Evolutionary conservation across 2,329 filamentous ascomycete genomes (phyloP).

Genomic region (Tolypocladium endophyticum): DNA sequence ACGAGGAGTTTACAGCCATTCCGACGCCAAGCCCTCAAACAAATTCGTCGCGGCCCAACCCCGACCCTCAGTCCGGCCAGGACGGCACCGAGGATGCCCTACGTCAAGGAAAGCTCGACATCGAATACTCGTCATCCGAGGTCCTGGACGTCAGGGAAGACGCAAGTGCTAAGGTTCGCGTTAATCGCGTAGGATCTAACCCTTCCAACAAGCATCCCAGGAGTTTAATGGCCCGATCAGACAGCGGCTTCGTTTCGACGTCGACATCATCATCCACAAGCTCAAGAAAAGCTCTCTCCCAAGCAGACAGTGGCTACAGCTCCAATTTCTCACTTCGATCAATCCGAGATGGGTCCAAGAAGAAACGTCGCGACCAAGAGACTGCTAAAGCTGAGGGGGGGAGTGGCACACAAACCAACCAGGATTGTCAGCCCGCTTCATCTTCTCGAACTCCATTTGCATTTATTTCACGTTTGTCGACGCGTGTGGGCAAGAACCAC

Average conservation of each 20-base stretch:
- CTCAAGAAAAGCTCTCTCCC: constrained; percentile 35
- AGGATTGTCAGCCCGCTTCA: background rate
- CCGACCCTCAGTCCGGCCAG: background rate
- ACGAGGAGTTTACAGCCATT: background rate
- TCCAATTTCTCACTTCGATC: constrained; percentile 49
- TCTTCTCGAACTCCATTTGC: background rate
- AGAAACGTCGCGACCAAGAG: constrained; percentile 10
- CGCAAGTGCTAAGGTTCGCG: constrained; percentile 28
- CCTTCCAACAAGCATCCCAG: constrained; percentile 2
- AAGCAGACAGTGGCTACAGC: constrained; percentile 52
- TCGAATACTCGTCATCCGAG: constrained; percentile 19
- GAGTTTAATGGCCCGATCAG: constrained; percentile 18
- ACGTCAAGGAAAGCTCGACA: background rate
- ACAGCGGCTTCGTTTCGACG: constrained; percentile 40
- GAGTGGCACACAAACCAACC: background rate
- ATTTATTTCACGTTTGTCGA: background rate
- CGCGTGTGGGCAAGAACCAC: background rate
- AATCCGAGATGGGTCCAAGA: constrained; percentile 26
- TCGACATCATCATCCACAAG: constrained; percentile 32
- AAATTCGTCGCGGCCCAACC: background rate
- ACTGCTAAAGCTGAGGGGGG: background rate
- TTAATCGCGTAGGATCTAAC: background rate
- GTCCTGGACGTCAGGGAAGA: constrained; percentile 31
- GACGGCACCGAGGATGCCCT: no score
- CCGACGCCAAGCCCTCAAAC: no score